Percentiles rank a stretch among this genome's conserved stretches.
These are phyloP conservation scores for Capronia epimyces DNA, from an alignment of 2,329 filamentous ascomycete species.

Conservation along the genomic window DNA sequence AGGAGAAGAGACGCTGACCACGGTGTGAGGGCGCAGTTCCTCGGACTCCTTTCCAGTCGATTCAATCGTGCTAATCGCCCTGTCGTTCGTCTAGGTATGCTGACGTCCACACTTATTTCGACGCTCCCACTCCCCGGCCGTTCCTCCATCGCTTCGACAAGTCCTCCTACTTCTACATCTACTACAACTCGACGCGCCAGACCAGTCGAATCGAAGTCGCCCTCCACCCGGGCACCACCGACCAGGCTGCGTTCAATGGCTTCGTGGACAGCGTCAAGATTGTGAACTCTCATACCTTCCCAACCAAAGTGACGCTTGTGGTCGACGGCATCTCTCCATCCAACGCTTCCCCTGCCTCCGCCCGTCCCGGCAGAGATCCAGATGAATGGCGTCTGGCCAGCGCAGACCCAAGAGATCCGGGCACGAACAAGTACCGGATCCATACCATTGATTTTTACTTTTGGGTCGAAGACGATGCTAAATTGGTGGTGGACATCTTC, in stretches of 20 bases:
- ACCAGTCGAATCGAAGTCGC: constrained; percentile 57
- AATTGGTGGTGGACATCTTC: constrained; percentile 47
- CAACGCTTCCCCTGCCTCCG: constrained; percentile 28
- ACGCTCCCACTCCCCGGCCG: constrained; percentile 50
- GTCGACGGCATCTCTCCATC: constrained; percentile 42
- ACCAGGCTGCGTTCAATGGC: constrained; percentile 62
- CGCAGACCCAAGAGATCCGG: constrained; percentile 49
- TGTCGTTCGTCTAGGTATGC: constrained; percentile 47
- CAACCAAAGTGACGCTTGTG: constrained; percentile 53
- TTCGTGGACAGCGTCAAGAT: constrained; percentile 50
- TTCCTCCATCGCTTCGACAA: constrained; percentile 60
- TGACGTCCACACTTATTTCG: constrained; percentile 61
- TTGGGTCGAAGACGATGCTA: constrained; percentile 57
- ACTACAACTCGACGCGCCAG: constrained; percentile 51
- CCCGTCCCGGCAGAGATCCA: constrained; percentile 28
- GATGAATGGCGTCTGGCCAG: constrained; percentile 55
- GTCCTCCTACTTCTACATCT: constrained; percentile 60
- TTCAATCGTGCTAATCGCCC: neutral
- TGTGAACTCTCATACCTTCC: constrained; percentile 55
- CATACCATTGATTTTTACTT: constrained; percentile 61
- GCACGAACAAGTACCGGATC: constrained; percentile 51
- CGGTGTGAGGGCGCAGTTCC: constrained; percentile 38
- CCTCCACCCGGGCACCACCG: constrained; percentile 57
- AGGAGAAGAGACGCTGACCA: constrained; percentile 44
- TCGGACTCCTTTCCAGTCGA: neutral